Percentiles rank a stretch among this genome's conserved stretches.
Evolutionary conservation across 768 basidiomycete genomes (phyloP).

Genomic region (Paxillus ammoniavirescens): DNA sequence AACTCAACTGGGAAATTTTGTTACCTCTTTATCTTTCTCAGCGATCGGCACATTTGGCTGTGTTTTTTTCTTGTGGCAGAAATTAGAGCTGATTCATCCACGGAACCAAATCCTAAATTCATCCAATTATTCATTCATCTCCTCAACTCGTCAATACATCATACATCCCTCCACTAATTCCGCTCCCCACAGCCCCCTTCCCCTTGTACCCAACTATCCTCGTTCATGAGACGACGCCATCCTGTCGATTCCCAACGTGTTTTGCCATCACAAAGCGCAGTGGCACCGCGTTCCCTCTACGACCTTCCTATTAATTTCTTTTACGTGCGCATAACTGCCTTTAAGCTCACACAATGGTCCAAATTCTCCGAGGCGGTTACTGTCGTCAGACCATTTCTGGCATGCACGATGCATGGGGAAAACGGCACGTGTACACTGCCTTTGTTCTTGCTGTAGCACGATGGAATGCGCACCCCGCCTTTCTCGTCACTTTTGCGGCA

Average conservation of each 20-base stretch:
- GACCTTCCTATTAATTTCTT: not conserved
- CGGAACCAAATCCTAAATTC: not conserved
- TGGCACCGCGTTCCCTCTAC: slow-evolving; percentile 25
- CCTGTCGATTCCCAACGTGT: slow-evolving; percentile 18
- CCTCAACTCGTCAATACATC: not conserved
- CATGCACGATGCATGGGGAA: not conserved
- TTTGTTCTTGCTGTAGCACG: not conserved
- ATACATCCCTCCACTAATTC: not conserved
- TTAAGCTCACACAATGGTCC: slow-evolving; percentile 9
- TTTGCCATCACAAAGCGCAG: slow-evolving; percentile 13
- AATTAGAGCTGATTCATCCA: slow-evolving; percentile 22
- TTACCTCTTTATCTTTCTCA: slow-evolving; percentile 28
- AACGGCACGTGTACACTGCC: slow-evolving; percentile 1
- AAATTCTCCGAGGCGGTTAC: not conserved
- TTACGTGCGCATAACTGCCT: slow-evolving; percentile 17
- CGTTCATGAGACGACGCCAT: slow-evolving; percentile 7
- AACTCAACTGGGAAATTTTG: slow-evolving; percentile 29
- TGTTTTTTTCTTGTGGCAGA: slow-evolving; percentile 17
- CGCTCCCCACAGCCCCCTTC: slow-evolving; percentile 6
- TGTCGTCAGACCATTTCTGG: not conserved
- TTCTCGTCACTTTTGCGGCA: slow-evolving; percentile 8
- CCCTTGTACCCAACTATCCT: not conserved
- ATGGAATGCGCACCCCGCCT: not conserved
- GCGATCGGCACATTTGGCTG: slow-evolving; percentile 31
- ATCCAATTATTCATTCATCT: not conserved